phyloP scores from a whole-genome alignment of 768 basidiomycete genomes.

The Russula brevipes region DNA sequence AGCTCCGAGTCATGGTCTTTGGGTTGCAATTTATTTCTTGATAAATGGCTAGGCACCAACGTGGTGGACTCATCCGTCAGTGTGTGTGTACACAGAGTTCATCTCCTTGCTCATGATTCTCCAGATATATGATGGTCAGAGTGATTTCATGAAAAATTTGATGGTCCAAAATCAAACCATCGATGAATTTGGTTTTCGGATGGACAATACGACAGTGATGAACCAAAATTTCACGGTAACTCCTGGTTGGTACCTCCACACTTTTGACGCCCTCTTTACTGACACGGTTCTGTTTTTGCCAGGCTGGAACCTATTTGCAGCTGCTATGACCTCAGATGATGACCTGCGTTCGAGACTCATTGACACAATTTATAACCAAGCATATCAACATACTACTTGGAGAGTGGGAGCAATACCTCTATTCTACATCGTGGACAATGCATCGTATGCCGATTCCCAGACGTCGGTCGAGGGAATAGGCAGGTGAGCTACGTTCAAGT shows the following conservation, averaged over 20 bases:
- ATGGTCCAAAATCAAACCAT: too few relatives aligned
- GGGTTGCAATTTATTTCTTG: slow-evolving; percentile 59
- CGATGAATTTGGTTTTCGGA: not conserved
- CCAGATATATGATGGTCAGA: slow-evolving; percentile 16
- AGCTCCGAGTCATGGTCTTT: slow-evolving; percentile 54
- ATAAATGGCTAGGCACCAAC: slow-evolving; percentile 50
- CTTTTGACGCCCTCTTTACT: too few relatives aligned
- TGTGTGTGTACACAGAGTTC: not conserved
- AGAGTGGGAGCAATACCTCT: slow-evolving; percentile 6
- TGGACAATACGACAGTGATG: not conserved
- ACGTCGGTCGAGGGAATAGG: not conserved
- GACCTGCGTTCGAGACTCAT: slow-evolving; percentile 10
- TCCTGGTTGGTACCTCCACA: too few relatives aligned
- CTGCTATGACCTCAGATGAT: slow-evolving; percentile 10
- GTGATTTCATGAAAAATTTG: not conserved
- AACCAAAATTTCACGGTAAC: too few relatives aligned
- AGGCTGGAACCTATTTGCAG: slow-evolving; percentile 20
- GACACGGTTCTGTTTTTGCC: too few relatives aligned
- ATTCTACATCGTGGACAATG: slow-evolving; percentile 1
- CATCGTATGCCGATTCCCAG: too few relatives aligned
- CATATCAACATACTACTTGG: not conserved
- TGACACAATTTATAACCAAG: slow-evolving; percentile 6
- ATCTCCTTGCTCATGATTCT: not conserved
- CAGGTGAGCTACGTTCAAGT: slow-evolving; percentile 10
- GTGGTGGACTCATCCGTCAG: slow-evolving; percentile 38